Evolutionary conservation across 108 stramenopile genomes (phyloP), one percentile per base, ranked within the genome.

Genomic region (Nannochloropsis gaditana): DNA sequence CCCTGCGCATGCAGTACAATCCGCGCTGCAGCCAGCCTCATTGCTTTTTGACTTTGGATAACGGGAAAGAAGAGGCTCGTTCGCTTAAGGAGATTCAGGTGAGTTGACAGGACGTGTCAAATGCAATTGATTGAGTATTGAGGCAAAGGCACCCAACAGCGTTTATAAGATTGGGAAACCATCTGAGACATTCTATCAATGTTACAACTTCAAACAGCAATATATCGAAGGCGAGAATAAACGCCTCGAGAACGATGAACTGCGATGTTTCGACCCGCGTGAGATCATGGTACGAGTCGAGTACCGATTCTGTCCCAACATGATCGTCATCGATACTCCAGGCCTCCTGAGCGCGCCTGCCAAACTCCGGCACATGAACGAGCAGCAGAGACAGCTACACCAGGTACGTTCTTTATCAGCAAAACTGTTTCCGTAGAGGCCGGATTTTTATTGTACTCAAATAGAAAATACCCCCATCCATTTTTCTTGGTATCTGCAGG

Each of bases 1-100:
- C 95, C n/a, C 90, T 96, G 47, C 92, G 93, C 42, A 96, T 96
- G 96, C 96, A 96, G 90, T 96, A 95, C 93, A 96, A 96, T 87
- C 95, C 96, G 44, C 87, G 92, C 45, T 95, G 94, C 86, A 83
- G 89, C 79, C 90, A 92, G 83, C 96, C 96, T 2, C 85, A 89
- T 42, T 95, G 95, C 90, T 95, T 92, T 91, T 84, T 96, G n/a
- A 83, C 91, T 15, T 82, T 86, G 9, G 91, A 91, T 59, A 86
- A 90, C 80, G 91, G 91, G 9, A 82, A 88, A 83, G 91, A 91
- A 44, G 89, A 91, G 43, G 21, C 31, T 44, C 47, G 43, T 11
- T 80, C 84, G 47, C 45, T 87, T 43, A n/a, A 45, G 59, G 86
- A 86, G 17, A 86, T 86, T 9, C 86, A 86, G 85, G 85, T 73